A percentile compares a stretch with the other conserved stretches of the same genome.
phyloP scores from a whole-genome alignment of 179 eudicot species.

The Drosera spatulata region DNA sequence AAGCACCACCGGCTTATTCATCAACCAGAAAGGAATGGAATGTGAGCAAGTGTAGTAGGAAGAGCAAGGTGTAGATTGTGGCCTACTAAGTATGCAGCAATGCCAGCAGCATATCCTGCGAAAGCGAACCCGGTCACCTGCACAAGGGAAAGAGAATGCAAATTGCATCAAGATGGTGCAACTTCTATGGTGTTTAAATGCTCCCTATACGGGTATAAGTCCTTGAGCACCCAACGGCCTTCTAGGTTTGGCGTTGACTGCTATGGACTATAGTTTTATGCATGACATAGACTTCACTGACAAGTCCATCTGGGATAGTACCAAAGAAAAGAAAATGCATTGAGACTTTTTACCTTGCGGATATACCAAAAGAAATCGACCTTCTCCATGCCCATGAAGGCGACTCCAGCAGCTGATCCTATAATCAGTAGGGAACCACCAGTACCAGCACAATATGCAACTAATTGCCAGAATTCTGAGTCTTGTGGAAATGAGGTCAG shows the following conservation, averaged over 20 bases:
- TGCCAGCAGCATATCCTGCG: conserved; percentile 57
- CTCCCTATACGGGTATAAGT: neutral
- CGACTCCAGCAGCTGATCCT: conserved; percentile 95
- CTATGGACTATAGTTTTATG: no score
- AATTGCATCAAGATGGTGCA: neutral
- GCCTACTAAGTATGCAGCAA: conserved; percentile 34
- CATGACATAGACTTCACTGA: neutral
- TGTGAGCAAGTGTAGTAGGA: conserved; percentile 37
- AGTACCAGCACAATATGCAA: conserved; percentile 93
- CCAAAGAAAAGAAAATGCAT: no score
- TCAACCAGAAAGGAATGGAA: conserved; percentile 63
- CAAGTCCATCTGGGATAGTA: neutral
- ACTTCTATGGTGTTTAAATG: neutral
- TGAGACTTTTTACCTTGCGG: conserved; percentile 40
- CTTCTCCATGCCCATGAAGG: conserved; percentile 94
- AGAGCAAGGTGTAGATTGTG: conserved; percentile 34
- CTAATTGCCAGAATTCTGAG: conserved; percentile 85
- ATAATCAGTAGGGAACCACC: conserved; percentile 94
- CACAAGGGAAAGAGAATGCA: conserved; percentile 45
- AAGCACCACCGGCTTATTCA: conserved; percentile 5
- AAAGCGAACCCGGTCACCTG: conserved; percentile 55
- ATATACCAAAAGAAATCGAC: conserved; percentile 94
- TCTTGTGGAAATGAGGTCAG: conserved; percentile 72
- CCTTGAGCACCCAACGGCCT: neutral
- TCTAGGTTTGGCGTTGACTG: no score